Evolutionary conservation across 1,284 basidiomycete species (phyloP), one percentile per base, ranked within the genome.

Genomic region (Coriolopsis trogii): DNA sequence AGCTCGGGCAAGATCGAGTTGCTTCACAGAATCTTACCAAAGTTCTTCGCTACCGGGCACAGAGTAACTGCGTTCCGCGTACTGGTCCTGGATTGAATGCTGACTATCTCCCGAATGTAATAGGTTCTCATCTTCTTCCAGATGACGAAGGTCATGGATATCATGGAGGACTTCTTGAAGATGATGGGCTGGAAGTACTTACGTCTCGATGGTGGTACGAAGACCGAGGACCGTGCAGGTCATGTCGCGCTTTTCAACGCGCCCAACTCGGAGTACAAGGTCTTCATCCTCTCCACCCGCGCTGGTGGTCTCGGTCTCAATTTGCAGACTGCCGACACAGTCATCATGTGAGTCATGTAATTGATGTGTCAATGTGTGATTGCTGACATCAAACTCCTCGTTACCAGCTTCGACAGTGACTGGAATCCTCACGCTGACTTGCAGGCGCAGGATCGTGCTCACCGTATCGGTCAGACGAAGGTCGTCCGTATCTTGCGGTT

Each of bases 101-200:
- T 34, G 4, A 34, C 33, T 7, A 7, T 47, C 18, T 46, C 28
- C 2, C 15, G 21, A n/a, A n/a, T n/a, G n/a, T 1, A 3, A 34
- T 53, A 91, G 87, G 95, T 98, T 25, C 85, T 99, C 56, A 98
- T 99, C 68, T 98, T 98, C 85, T 98, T 98, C 88, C 96, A 99
- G 73, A 98, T 98, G 96, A 98, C 96, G 7, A 86, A 95, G 65
- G 95, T 98, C 68, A 98, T 99, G 96, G 95, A 98, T 63, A 98
- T 99, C 70, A 96, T 99, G 84, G 95, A 97, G 68, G 97, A 99
- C 69, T 99, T 98, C 69, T 77, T 98, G 68, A 91, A 92, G 67
- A 91, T 89, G 79, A 87, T 91, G 75, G 84, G 84, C 16, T 95
- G 87, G 82, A 90, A 93, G 67, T 92, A 95, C 71, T 86, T 98